Conservation (phyloP, 371 early-diverging fungal genomes). For the Capillidium heterosporum region DNA sequence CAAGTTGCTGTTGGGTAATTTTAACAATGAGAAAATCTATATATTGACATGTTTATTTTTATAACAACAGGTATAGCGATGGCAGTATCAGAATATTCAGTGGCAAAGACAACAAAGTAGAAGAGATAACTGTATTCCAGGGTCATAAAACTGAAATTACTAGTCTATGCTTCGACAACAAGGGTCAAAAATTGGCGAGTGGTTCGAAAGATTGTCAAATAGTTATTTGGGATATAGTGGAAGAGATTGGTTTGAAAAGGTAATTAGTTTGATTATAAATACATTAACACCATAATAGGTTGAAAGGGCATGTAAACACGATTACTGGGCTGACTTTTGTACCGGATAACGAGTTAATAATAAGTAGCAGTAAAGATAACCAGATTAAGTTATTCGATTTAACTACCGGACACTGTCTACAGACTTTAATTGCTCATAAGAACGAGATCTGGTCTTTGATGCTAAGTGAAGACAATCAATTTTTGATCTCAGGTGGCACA, state of each 20-base stretch:
- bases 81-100: conserved; percentile 70
- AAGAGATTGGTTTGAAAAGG: conserved; percentile 66
- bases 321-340: conserved; percentile 39
- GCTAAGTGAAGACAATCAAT: conserved; percentile 28
- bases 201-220: conserved; percentile 86
- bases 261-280: conserved; percentile 5
- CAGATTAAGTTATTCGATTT: conserved; percentile 92
- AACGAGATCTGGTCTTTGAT: conserved; percentile 83
- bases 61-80: conserved; percentile 37
- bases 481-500: conserved; percentile 72
- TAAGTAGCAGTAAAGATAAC: conserved; percentile 85
- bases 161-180: conserved; percentile 54
- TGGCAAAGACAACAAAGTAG: conserved; percentile 12
- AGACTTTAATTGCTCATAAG: conserved; percentile 82
- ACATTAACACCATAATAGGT: conserved; percentile 15
- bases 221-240: conserved; percentile 87
- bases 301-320: conserved; percentile 89
- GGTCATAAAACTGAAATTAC: conserved; percentile 83
- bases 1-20: conserved; percentile 66
- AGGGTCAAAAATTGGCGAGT: conserved; percentile 67
- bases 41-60: not conserved
- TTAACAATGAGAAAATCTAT: conserved; percentile 8
- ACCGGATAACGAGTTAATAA: conserved; percentile 38
- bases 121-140: conserved; percentile 50
- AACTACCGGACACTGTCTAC: conserved; percentile 77